These are phyloP conservation scores for Pichia manshurica DNA, from an alignment of 805 yeast genomes.

Conservation along the genomic window DNA sequence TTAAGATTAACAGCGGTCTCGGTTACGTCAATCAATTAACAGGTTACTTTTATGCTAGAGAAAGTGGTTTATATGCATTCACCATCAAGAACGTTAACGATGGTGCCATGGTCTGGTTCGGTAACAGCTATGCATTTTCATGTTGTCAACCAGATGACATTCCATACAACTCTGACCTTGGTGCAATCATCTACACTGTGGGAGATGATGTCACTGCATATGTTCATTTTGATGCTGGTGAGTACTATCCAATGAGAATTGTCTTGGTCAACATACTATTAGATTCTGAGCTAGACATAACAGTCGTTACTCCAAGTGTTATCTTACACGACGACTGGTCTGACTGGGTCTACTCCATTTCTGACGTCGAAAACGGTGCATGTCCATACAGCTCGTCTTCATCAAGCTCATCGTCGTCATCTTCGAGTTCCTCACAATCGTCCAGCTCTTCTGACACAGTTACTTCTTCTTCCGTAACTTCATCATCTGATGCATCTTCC, in stretches of 20 bases:
- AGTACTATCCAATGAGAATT: conserved; percentile 18
- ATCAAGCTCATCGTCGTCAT: not conserved
- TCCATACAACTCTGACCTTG: conserved; percentile 3
- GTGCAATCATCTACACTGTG: not conserved
- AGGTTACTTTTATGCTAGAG: conserved; percentile 23
- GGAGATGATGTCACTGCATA: conserved; percentile 1
- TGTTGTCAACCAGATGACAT: conserved; percentile 27
- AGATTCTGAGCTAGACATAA: conserved; percentile 6
- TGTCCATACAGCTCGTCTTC: not conserved
- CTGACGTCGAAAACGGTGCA: not conserved
- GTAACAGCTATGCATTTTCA: conserved; percentile 27
- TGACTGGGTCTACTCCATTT: conserved; percentile 8
- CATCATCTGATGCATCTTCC: no score
- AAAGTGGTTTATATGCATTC: conserved; percentile 27
- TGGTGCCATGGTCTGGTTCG: conserved; percentile 28
- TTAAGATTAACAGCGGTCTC: conserved; percentile 1
- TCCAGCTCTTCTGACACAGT: not conserved
- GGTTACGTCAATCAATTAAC: conserved; percentile 14
- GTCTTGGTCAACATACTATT: conserved; percentile 6
- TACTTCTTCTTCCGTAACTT: not conserved
- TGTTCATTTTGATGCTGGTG: conserved; percentile 13
- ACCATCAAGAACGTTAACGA: conserved; percentile 26
- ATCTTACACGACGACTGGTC: conserved; percentile 5
- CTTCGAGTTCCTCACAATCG: not conserved
- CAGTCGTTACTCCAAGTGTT: conserved; percentile 8